Base-by-base conservation (phyloP, 129 eudicot species). In the Rutidosis leptorrhynchoides region DNA sequence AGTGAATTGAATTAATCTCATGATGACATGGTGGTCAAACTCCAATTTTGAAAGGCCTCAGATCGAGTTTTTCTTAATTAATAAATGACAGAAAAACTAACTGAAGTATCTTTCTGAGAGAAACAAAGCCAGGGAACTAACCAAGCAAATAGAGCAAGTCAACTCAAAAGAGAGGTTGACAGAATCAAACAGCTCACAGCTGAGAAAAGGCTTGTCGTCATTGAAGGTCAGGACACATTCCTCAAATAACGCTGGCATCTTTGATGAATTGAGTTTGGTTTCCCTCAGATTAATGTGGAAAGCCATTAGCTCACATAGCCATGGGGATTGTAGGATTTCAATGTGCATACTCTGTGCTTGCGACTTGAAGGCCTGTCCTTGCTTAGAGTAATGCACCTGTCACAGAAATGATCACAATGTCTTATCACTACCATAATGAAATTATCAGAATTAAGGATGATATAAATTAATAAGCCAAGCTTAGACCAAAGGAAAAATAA, bases 101-200 rank as follows among this genome's bases (percentile, higher is more conserved):
- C n/a, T n/a, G n/a, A n/a, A n/a, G n/a, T n/a, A n/a, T n/a, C n/a
- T n/a, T n/a, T n/a, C n/a, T n/a, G n/a, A n/a, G n/a, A n/a, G n/a
- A n/a, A n/a, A n/a, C n/a, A n/a, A n/a, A n/a, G n/a, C n/a, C n/a
- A n/a, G 26, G 33, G 23, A 55, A 74, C 88, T 70, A 52, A 91
- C 97, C 94, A 91, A 74, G 71, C 97, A 91, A 71, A 91, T 85
- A 35, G 97, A 82, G 80, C 97, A 91, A 32, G 97, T 87, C 97
- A 91, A 81, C 70, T 83, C 86, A 61, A 87, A 77, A 51, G 87
- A 94, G 16, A 87, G 80, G 80, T 81, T 87, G 77, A 87, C 75
- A 21, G 94, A 80, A 74, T 91, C 96, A 61, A 85, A 85, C 71
- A 91, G 94, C 82, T 91, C 85, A 73, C 90, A 91, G 1, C 76